Base-by-base conservation (phyloP, 2,329 filamentous ascomycete species). In the Colletotrichum coccodes region DNA sequence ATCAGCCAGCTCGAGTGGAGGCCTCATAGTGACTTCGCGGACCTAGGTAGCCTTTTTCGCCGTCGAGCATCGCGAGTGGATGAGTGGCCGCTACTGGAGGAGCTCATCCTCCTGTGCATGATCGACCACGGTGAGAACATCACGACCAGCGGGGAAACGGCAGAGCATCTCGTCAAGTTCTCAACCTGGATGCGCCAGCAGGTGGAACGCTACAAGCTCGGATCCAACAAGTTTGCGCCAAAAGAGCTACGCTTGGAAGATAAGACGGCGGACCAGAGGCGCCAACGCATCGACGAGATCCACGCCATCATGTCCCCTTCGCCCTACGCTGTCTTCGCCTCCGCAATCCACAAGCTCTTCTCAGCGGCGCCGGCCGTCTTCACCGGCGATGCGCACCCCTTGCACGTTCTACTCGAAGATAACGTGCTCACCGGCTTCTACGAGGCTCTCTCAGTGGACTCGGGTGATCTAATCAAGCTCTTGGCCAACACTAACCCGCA, bases 381-480 rank as follows among this genome's bases (percentile, higher is more conserved):
- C 32, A 1, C 7, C 32, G 49, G 49, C 28, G n/a, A 16, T 7
- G 21, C 49, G n/a, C 7, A 53, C 32, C 12, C 7, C 7, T n/a
- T 53, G 28, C 14, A 75, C 30, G 63, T 77, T 5, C 71, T 81
- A 12, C 50, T 64, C 30, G 28, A 49, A 12, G 58, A 49, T 28
- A 26, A 52, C 44, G 5, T 21, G 28, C 58, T 50, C 23, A 21
- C 11, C 30, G 16, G 32, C 16, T n/a, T 53, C 26, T 53, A 53
- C 28, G 28, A 53, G n/a, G 14, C 12, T 8, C 42, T 46, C 42
- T 4, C 16, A 3, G 42, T n/a, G 7, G 34, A 38, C 14, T 14
- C 34, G 34, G 34, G 34, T 14, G 34, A 14, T 38, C n/a, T n/a
- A n/a, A n/a, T n/a, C n/a, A n/a, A n/a, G n/a, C n/a, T n/a, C n/a